Conservation (phyloP, 140 eudicot species). For the Anethum foeniculum region DNA sequence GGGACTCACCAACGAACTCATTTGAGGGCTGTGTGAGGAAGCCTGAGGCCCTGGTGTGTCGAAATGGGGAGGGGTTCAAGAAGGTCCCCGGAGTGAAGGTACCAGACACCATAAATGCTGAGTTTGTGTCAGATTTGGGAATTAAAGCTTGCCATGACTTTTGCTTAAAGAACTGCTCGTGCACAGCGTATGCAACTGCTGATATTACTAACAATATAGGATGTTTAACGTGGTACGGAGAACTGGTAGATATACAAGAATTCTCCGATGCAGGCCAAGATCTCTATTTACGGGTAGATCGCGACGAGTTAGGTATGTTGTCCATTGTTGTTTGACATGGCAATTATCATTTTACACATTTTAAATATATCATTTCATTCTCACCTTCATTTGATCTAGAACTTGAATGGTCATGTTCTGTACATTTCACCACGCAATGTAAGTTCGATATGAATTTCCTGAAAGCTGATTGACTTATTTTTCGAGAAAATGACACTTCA, state of each 20-base stretch:
- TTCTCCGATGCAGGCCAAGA: constrained; percentile 19
- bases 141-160: constrained; percentile 19
- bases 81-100: constrained; percentile 21
- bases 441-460: no score
- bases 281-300: constrained; percentile 35
- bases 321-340: neutral
- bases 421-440: neutral
- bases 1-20: neutral
- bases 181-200: constrained; percentile 31
- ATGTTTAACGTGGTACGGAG: constrained; percentile 38
- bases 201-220: constrained; percentile 12
- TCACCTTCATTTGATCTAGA: no score
- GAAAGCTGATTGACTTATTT: neutral
- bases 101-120: constrained; percentile 26
- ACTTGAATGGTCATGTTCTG: neutral
- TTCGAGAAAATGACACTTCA: no score
- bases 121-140: neutral
- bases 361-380: no score
- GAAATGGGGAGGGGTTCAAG: constrained; percentile 37
- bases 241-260: constrained; percentile 31
- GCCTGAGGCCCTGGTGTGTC: constrained; percentile 14
- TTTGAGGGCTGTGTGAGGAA: constrained; percentile 26
- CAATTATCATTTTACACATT: neutral
- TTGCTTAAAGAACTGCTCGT: constrained; percentile 31
- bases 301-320: constrained; percentile 25